phyloP scores from a whole-genome alignment of 208 protist genomes.

The Strigomonas galati region DNA sequence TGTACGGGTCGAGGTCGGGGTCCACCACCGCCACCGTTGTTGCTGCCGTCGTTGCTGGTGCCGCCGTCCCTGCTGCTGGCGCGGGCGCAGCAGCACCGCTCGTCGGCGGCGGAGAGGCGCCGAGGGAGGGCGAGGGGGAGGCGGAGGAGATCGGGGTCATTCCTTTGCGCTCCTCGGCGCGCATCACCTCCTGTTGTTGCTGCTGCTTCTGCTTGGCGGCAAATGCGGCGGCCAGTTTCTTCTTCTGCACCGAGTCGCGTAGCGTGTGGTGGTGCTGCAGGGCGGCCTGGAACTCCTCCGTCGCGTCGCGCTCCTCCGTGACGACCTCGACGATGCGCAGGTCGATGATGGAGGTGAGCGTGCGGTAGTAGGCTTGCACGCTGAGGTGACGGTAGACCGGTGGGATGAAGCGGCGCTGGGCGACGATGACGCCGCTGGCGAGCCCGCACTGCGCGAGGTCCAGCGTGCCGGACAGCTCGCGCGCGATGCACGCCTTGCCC shows the following conservation, averaged over 20 bases:
- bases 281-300: constrained; percentile 23
- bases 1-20: constrained; percentile 38
- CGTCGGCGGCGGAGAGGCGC: too few relatives aligned
- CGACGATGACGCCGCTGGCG: constrained; percentile 38
- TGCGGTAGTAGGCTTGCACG: constrained; percentile 37
- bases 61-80: too few relatives aligned
- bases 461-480: constrained; percentile 26
- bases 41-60: too few relatives aligned
- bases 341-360: constrained; percentile 25
- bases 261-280: constrained; percentile 20
- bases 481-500: constrained; percentile 13
- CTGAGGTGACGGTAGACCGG: constrained; percentile 26
- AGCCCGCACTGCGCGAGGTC: constrained; percentile 31
- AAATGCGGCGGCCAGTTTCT: too few relatives aligned
- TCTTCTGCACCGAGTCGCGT: neutral
- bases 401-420: constrained; percentile 40
- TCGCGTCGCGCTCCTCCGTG: constrained; percentile 22
- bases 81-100: neutral
- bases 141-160: neutral
- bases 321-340: constrained; percentile 42
- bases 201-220: too few relatives aligned
- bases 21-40: constrained; percentile 1
- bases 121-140: too few relatives aligned
- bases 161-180: neutral
- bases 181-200: neutral